A percentile compares a stretch with the other conserved stretches of the same genome.
Evolutionary conservation across 305 asterid genomes (phyloP).

Genomic region (Withania somnifera): DNA sequence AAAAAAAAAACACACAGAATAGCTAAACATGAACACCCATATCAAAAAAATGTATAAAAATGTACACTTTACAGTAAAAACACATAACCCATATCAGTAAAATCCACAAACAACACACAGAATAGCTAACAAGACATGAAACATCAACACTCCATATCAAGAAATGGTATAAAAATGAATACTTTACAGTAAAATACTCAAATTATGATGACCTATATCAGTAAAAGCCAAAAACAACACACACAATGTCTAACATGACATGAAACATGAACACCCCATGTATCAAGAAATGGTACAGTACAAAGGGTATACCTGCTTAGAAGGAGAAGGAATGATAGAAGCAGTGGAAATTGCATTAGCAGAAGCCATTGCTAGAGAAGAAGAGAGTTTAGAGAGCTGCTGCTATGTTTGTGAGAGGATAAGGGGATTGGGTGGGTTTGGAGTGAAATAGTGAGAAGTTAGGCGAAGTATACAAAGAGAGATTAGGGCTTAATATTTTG

Average conservation of each 20-base stretch:
- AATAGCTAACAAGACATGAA: too few relatives aligned
- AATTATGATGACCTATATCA: neutral
- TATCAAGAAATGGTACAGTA: neutral
- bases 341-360: constrained; percentile 71
- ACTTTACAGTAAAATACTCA: too few relatives aligned
- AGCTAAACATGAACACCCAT: neutral
- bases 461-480: neutral
- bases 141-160: too few relatives aligned
- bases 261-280: neutral
- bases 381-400: neutral
- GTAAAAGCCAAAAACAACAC: neutral
- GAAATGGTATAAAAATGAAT: too few relatives aligned
- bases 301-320: constrained; percentile 28
- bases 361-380: constrained; percentile 49
- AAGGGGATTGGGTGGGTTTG: neutral
- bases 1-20: neutral
- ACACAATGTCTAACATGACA: neutral
- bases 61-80: too few relatives aligned
- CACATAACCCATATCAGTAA: too few relatives aligned
- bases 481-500: constrained; percentile 7
- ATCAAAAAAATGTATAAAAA: too few relatives aligned
- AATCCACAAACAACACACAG: too few relatives aligned
- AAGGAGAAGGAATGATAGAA: constrained; percentile 44
- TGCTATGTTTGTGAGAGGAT: neutral
- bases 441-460: neutral